Base-by-base conservation (phyloP, 2,329 filamentous ascomycete genomes). In the Neonectria faginata region DNA sequence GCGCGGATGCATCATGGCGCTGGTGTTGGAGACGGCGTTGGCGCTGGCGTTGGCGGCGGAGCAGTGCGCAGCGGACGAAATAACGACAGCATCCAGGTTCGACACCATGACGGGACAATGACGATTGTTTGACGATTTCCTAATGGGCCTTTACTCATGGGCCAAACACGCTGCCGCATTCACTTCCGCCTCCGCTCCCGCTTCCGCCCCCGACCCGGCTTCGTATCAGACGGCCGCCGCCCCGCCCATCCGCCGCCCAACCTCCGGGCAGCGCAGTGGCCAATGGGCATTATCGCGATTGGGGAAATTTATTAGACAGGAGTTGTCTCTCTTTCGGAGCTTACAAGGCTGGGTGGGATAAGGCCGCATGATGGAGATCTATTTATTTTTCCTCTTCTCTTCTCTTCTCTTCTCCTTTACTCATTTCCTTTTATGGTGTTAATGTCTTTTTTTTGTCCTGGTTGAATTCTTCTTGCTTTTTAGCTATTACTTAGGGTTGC, bases 21-120 rank as follows among this genome's bases (percentile, higher is more conserved):
- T 57, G 54, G 45, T 31, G 53, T 53, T 62, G 54, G 60, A 39
- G 60, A 29, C 16, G 33, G 53, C 47, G 60, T 29, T 57, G 60
- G 60, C 47, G 60, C 47, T 47, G 60, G 47, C 53, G 59, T 45
- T 51, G 53, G 53, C 59, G 52, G 41, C 31, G 52, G 44, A 29
- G 20, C 50, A 55, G 33, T 45, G 50, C 58, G 16, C 33, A 16
- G 12, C 33, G 16, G 33, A 36, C 33, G 12, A 36, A 36, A 36
- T 11, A 16, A 36, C 33, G 33, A 36, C 33, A 16, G 33, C 14
- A 6, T 36, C 33, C 33, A 36, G 5, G 7, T 16, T 36, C 33
- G 14, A 36, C 33, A 36, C 33, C 33, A 42, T 18, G 39, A 42
- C 16, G 39, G 39, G 3, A 42, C 16, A 42, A 42, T 18, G n/a